These are phyloP conservation scores for Colletotrichum orchidophilum DNA, from an alignment of 2,329 filamentous ascomycete species.

Conservation along the genomic window DNA sequence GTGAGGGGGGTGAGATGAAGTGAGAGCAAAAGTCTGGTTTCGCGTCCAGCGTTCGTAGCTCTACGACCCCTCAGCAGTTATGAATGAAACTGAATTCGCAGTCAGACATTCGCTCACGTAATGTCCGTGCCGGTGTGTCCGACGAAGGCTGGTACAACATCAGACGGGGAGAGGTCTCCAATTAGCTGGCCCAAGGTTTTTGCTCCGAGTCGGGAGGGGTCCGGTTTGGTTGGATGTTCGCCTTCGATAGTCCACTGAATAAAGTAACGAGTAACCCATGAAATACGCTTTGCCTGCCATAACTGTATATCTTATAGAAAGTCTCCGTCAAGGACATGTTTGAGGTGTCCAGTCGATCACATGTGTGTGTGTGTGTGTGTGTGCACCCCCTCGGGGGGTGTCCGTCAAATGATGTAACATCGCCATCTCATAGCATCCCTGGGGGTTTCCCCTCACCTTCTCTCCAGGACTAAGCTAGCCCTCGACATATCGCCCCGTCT, in stretches of 20 bases:
- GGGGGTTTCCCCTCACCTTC: not conserved
- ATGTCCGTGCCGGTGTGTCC: not conserved
- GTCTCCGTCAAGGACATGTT: not conserved
- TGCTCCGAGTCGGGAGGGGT: not conserved
- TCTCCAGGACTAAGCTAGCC: not conserved
- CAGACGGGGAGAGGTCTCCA: not conserved
- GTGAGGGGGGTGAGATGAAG: not conserved
- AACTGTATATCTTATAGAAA: not conserved
- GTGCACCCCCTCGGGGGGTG: too few species aligned
- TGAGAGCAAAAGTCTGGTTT: too few species aligned
- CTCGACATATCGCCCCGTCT: not conserved
- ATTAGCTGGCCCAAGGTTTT: not conserved
- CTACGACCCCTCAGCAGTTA: not conserved
- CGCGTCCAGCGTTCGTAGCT: not conserved
- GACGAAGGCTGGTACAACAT: not conserved
- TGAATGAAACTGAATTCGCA: not conserved
- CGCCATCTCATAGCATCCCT: not conserved
- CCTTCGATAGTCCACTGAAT: not conserved
- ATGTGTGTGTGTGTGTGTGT: not conserved
- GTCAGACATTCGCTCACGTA: not conserved
- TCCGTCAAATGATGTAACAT: not conserved
- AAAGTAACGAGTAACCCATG: not conserved
- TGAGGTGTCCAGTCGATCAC: not conserved
- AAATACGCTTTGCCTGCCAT: not conserved
- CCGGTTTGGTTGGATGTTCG: not conserved